Base-by-base conservation (phyloP, 2,329 filamentous ascomycete genomes). In the Diplodia sapinea region DNA sequence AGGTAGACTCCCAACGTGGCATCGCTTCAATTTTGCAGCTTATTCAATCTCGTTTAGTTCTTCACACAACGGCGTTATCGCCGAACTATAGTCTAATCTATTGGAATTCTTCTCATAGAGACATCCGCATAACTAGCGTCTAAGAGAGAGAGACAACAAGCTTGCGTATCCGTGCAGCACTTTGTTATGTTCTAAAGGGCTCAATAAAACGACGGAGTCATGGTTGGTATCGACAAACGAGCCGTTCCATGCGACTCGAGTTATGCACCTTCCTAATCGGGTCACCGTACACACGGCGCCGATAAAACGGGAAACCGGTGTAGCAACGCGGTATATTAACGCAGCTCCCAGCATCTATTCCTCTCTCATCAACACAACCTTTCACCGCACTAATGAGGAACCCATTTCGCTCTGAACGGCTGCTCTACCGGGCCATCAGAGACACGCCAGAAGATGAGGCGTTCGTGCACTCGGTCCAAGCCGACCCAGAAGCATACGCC, bases 391-490 rank as follows among this genome's bases (percentile, higher is more conserved):
- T 8, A 1, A 63, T 63, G 59, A 36, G 15, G 17, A 51, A 63
- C n/a, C 59, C 59, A 12, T 63, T 63, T 40, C 17, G 59, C 15
- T 33, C 43, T 17, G 59, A 50, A 15, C 12, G 59, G 2, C 59
- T 63, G 9, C 26, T 36, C 43, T 51, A 33, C 31, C 57, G 43
- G 26, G 57, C 57, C 38, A 31, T 62, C 26, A 20, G 31, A 9
- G 57, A 62, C 57, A 62, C 57, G 11, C 29, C 59, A 1, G 43
- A 50, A n/a, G 59, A 63, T 26, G 59, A 36, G 5, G 59, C 59
- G 1, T 63, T 63, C 43, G 43, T 63, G 15, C 59, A 63, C 26
- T 63, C 40, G 20, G 29, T 63, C 59, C 59, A 63, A 13, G 17
- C 15, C 8, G 43, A 63, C 23, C 43, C 59, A 5, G 11, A 15